Percentiles rank a stretch among this genome's conserved stretches.
Evolutionary conservation across 106 monocot species (phyloP).

Genomic region (Phalaenopsis equestris): DNA sequence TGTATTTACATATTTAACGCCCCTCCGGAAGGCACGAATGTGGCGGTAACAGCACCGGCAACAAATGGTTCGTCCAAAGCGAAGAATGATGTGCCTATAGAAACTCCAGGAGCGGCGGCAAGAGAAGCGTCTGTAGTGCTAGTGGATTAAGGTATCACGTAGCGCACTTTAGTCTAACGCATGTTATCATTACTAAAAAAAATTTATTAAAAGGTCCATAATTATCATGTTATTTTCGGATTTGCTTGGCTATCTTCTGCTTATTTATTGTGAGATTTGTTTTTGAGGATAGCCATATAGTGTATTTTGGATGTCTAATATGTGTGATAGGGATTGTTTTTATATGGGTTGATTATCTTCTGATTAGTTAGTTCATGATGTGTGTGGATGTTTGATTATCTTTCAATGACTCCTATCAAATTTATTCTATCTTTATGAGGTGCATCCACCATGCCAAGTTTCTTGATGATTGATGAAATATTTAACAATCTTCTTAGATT

Average conservation of each 20-base stretch:
- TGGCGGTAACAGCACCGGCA: neutral
- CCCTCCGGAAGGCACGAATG: constrained; percentile 1
- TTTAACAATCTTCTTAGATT: too few species aligned
- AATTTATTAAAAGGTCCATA: neutral
- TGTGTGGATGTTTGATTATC: too few species aligned
- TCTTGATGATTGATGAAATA: too few species aligned
- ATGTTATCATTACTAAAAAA: neutral
- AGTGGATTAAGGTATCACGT: neutral
- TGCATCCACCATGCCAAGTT: too few species aligned
- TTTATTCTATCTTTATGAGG: too few species aligned
- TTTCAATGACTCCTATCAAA: too few species aligned
- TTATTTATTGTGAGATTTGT: neutral
- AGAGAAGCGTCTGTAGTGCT: neutral
- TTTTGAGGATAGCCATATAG: neutral
- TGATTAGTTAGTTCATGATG: neutral
- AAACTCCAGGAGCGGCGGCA: neutral
- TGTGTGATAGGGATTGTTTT: neutral
- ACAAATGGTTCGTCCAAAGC: neutral
- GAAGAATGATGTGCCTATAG: neutral
- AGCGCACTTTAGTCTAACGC: neutral
- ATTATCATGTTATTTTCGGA: neutral
- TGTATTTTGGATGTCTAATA: neutral
- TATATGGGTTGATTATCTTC: neutral
- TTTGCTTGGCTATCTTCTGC: neutral
- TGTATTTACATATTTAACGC: too few species aligned